Evolutionary conservation across 169 alveolate species (phyloP).

Genomic region (Eimeria praecox): DNA sequence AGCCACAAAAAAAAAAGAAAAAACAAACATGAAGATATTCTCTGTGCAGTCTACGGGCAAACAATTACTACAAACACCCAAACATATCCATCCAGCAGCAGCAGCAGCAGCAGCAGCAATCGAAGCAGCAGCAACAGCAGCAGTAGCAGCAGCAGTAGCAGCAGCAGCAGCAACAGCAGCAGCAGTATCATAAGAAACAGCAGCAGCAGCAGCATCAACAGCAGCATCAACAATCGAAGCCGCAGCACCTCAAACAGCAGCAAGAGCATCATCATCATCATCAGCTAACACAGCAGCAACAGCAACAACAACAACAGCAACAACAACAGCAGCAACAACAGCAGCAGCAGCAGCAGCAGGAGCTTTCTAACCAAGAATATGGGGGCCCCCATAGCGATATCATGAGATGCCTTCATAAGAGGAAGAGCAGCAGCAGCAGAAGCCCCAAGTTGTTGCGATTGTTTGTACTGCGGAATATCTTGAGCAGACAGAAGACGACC

Average conservation of each 20-base stretch:
- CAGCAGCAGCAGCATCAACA: neutral
- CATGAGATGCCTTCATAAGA: conserved; percentile 45
- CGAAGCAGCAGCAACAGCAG: no score
- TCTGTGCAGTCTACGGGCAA: neutral
- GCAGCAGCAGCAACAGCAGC: neutral
- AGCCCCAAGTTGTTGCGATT: neutral
- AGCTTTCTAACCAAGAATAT: neutral
- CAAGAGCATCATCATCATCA: neutral
- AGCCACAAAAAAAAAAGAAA: neutral
- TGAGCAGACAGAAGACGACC: neutral
- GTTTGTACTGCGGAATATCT: neutral
- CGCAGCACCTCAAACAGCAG: neutral
- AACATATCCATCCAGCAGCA: neutral
- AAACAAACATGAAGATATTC: neutral
- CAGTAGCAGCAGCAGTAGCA: neutral
- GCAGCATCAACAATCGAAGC: no score
- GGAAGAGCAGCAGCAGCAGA: conserved; percentile 55
- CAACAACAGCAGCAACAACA: neutral
- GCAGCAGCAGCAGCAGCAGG: neutral
- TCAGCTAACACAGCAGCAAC: neutral
- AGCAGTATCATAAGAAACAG: no score
- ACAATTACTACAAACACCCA: neutral
- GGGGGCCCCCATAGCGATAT: conserved; percentile 49
- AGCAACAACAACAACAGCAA: neutral
- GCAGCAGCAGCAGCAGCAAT: no score